Conservation (phyloP, 192 early-diverging fungal species). For the Kappamyces sp. region DNA sequence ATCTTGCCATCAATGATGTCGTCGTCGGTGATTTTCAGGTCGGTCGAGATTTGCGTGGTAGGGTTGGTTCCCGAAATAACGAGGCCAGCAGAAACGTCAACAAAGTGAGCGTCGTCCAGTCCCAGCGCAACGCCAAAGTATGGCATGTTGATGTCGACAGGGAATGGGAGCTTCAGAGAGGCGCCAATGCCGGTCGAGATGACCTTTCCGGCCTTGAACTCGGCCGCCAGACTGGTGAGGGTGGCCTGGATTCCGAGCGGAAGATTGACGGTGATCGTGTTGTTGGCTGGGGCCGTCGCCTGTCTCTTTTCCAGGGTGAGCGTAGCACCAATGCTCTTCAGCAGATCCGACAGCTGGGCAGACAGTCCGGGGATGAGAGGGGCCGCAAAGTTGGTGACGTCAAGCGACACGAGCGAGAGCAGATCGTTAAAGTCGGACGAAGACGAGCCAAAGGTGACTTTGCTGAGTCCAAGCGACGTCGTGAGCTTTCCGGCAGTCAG, state of each 20-base stretch:
- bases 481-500: constrained; percentile 21
- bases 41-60: not conserved
- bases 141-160: constrained; percentile 12
- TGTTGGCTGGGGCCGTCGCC: not conserved
- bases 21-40: not conserved
- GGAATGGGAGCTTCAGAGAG: constrained; percentile 14
- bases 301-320: not conserved
- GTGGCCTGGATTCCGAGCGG: not conserved
- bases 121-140: not conserved
- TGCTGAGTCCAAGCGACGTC: constrained; percentile 3
- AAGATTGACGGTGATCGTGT: not conserved
- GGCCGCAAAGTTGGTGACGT: not conserved
- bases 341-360: not conserved
- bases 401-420: constrained; percentile 7
- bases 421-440: constrained; percentile 25
- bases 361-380: not conserved
- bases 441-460: constrained; percentile 19
- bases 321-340: constrained; percentile 1
- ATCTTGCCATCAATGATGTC: not conserved
- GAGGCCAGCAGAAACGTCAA: not conserved
- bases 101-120: constrained; percentile 2
- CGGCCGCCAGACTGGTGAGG: not conserved
- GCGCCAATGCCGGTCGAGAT: constrained; percentile 12
- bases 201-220: not conserved
- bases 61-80: not conserved